Conservation (phyloP, 768 basidiomycete genomes). For the Termitomyces sp. region DNA sequence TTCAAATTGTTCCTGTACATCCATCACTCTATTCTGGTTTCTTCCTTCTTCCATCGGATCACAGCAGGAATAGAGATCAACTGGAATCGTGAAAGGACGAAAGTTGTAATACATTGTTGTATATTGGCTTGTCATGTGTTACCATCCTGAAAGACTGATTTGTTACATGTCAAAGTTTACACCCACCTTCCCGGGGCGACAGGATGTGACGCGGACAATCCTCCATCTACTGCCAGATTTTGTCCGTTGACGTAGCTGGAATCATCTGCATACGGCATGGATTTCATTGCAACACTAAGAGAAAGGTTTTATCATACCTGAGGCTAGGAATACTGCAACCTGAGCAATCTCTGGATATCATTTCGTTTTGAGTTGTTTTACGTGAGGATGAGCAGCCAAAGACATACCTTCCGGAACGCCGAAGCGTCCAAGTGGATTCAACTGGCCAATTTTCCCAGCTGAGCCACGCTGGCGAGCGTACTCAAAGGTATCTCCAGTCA, state of each 20-base stretch:
- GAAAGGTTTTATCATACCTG: constrained; percentile 47
- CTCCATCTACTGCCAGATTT: constrained; percentile 84
- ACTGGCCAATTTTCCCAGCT: constrained; percentile 72
- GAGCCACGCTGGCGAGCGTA: constrained; percentile 73
- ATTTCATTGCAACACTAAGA: neutral
- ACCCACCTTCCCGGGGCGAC: constrained; percentile 73
- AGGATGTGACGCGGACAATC: constrained; percentile 75
- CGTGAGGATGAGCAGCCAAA: neutral
- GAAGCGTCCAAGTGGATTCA: constrained; percentile 81
- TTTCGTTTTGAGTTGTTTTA: neutral
- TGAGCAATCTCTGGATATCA: constrained; percentile 73
- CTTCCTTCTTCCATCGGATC: too few species aligned
- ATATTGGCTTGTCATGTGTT: neutral
- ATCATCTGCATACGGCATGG: constrained; percentile 50
- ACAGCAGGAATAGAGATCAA: neutral
- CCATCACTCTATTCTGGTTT: neutral
- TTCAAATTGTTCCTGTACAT: neutral
- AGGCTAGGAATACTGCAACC: constrained; percentile 81
- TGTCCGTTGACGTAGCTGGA: constrained; percentile 93
- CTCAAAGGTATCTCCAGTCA: constrained; percentile 79
- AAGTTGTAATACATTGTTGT: neutral
- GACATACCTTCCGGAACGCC: constrained; percentile 73
- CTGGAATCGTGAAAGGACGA: neutral
- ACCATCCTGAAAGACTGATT: neutral
- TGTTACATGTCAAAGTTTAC: constrained; percentile 22